Percentiles rank a stretch among this genome's conserved stretches.
These are phyloP conservation scores for Brassica juncea DNA, from an alignment of 345 rosid genomes.

Conservation along the genomic window DNA sequence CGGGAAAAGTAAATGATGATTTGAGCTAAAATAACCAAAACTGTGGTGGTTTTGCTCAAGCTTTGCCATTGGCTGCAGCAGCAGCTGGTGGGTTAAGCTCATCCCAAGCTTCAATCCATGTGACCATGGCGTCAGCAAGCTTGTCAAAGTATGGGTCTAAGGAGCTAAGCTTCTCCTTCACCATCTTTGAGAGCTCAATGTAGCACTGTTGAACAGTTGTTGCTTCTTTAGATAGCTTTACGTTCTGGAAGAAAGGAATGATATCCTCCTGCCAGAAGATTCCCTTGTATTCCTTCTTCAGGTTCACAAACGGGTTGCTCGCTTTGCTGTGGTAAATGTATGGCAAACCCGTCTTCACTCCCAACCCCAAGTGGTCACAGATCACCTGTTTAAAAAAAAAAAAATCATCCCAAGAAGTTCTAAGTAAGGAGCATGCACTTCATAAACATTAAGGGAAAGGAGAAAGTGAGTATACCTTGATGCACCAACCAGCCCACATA, in stretches of 20 bases:
- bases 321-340: conserved; percentile 95
- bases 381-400: conserved; percentile 52
- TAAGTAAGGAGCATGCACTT: conserved; percentile 3
- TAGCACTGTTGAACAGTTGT: conserved; percentile 81
- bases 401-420: not conserved
- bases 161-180: conserved; percentile 74
- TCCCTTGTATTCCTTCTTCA: conserved; percentile 88
- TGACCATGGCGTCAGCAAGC: conserved; percentile 87
- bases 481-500: conserved; percentile 99
- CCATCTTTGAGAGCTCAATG: conserved; percentile 72
- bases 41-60: conserved; percentile 38
- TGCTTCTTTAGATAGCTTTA: conserved; percentile 67
- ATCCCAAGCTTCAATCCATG: conserved; percentile 97
- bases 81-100: conserved; percentile 68
- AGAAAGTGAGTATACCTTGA: conserved; percentile 50
- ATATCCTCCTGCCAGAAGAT: conserved; percentile 98
- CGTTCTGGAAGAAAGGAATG: conserved; percentile 85
- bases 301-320: conserved; percentile 90
- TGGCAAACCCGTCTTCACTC: conserved; percentile 88
- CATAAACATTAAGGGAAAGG: not conserved
- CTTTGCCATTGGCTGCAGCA: conserved; percentile 47
- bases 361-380: conserved; percentile 83
- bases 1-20: conserved; percentile 5
- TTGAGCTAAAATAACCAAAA: conserved; percentile 37
- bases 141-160: conserved; percentile 86